Evolutionary conservation across 441 rosid species (phyloP).

Genomic region (Bruguiera hainesii): DNA sequence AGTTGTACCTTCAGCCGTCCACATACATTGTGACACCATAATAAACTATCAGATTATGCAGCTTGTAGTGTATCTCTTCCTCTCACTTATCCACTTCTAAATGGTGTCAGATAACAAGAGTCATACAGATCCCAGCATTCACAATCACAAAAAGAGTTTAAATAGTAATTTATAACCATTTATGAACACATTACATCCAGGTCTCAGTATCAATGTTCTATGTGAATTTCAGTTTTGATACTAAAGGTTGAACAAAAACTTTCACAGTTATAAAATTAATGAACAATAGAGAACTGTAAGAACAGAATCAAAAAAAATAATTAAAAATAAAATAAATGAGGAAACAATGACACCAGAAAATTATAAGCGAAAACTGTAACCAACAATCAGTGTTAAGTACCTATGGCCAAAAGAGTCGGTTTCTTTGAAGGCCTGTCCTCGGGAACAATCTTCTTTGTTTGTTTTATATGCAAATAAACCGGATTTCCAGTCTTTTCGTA

Average conservation of each 20-base stretch:
- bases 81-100: no score
- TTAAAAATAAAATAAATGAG: neutral
- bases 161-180: no score
- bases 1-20: neutral
- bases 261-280: no score
- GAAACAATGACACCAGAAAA: neutral
- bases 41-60: neutral
- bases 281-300: no score
- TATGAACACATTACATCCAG: no score
- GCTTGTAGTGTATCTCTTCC: no score
- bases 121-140: no score
- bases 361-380: constrained; percentile 1
- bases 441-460: constrained; percentile 54
- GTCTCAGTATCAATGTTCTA: no score
- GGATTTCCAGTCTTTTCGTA: constrained; percentile 81
- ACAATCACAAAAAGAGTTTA: no score
- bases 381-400: constrained; percentile 30
- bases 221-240: no score
- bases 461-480: constrained; percentile 83
- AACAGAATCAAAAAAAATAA: neutral
- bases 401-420: constrained; percentile 87
- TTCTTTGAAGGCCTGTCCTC: constrained; percentile 92
- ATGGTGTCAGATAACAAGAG: no score
- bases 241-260: no score
- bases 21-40: neutral